Conservation (phyloP, 2,329 filamentous ascomycete species). For the Alternaria dauci region DNA sequence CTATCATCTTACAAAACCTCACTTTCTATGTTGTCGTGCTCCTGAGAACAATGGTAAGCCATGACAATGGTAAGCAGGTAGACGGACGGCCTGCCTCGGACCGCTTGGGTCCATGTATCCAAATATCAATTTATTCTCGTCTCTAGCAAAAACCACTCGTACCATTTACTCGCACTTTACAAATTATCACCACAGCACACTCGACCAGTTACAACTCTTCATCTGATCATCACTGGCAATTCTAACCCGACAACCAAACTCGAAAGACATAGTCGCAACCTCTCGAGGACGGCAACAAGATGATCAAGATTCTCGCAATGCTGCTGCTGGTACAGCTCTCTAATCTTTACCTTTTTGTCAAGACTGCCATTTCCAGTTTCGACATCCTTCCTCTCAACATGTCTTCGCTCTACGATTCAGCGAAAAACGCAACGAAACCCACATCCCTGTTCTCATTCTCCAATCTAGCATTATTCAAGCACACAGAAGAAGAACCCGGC, state of each 20-base stretch:
- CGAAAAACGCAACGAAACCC: background rate
- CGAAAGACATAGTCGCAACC: background rate
- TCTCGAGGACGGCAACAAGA: background rate
- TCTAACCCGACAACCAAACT: background rate
- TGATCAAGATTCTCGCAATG: background rate
- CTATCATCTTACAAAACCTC: background rate
- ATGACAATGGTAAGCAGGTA: slow-evolving; percentile 4
- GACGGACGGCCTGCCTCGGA: background rate
- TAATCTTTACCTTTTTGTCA: background rate
- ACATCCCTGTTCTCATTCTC: background rate
- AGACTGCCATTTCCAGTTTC: background rate
- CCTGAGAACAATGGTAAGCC: slow-evolving; percentile 2
- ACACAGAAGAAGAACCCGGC: background rate
- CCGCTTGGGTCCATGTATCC: background rate
- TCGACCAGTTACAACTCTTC: background rate
- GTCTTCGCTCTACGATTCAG: no score
- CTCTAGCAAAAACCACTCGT: background rate
- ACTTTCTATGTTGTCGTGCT: background rate
- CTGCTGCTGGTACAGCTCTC: background rate
- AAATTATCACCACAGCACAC: background rate
- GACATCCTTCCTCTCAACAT: background rate
- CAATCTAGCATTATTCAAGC: background rate
- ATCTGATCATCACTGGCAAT: background rate
- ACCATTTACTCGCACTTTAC: background rate
- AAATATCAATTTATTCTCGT: background rate